These are phyloP conservation scores for Polygonum aviculare DNA, from an alignment of 148 eudicot genomes.

Conservation along the genomic window DNA sequence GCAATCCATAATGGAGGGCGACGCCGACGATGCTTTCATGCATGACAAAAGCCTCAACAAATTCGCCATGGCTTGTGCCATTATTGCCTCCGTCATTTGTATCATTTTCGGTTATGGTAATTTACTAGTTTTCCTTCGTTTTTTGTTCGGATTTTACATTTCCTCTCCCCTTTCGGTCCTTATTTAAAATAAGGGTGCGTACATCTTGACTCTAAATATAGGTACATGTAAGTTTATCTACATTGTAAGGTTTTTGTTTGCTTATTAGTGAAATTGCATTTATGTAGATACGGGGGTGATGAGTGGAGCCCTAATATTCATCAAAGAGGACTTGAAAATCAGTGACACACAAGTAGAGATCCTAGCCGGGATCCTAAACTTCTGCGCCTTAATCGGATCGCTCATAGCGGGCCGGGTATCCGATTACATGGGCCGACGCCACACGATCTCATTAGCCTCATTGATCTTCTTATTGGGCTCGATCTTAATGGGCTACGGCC, in stretches of 20 bases:
- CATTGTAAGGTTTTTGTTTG: not conserved
- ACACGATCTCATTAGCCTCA: conserved; percentile 51
- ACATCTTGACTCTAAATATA: too few species aligned
- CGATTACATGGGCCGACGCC: conserved; percentile 62
- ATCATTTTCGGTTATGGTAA: conserved; percentile 58
- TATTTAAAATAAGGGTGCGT: too few species aligned
- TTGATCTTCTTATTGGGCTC: conserved; percentile 57
- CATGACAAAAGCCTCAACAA: conserved; percentile 27
- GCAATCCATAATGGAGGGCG: conserved; percentile 21
- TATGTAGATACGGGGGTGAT: conserved; percentile 73
- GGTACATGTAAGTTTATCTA: too few species aligned
- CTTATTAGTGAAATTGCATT: not conserved
- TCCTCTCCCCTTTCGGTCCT: too few species aligned
- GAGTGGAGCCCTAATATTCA: conserved; percentile 79
- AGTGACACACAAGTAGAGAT: conserved; percentile 49
- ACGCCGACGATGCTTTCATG: not conserved
- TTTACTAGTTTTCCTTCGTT: not conserved
- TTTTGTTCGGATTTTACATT: not conserved
- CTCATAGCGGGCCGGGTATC: conserved; percentile 60
- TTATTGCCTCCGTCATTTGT: conserved; percentile 57
- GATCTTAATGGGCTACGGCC: conserved; percentile 60
- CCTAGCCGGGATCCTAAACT: conserved; percentile 58
- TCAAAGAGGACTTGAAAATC: conserved; percentile 54
- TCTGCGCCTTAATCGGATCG: conserved; percentile 60
- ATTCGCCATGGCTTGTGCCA: conserved; percentile 52